Evolutionary conservation across 176 grass and related monocot genomes (phyloP).

Genomic region (Themeda triandra): DNA sequence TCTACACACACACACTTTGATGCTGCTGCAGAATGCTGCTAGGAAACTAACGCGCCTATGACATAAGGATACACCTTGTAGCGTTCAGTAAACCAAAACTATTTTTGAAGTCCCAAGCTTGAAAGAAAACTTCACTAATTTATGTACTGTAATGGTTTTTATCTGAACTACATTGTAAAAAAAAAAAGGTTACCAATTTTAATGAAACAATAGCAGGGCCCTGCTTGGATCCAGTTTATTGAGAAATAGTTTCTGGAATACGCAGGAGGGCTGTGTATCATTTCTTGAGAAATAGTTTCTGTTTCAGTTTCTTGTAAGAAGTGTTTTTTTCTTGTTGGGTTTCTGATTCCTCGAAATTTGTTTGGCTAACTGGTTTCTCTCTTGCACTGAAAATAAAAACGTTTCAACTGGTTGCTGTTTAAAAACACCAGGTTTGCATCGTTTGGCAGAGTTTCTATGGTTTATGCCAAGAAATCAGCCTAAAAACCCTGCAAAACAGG

Average conservation of each 20-base stretch:
- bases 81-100: background rate
- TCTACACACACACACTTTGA: no score
- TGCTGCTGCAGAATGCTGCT: no score
- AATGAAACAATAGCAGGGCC: slow-evolving; percentile 2
- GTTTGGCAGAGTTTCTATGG: background rate
- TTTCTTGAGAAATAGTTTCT: background rate
- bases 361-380: background rate
- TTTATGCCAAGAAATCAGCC: background rate
- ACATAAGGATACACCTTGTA: no score
- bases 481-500: background rate
- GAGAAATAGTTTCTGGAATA: no score
- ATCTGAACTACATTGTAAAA: background rate
- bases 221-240: background rate
- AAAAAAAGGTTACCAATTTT: background rate
- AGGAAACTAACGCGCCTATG: no score
- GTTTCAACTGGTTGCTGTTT: background rate
- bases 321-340: background rate
- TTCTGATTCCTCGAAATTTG: background rate
- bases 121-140: background rate
- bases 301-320: background rate
- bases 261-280: no score
- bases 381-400: background rate
- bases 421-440: background rate
- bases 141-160: background rate
- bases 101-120: background rate